Percentiles rank a stretch among this genome's conserved stretches.
phyloP scores from a whole-genome alignment of 2,329 filamentous ascomycete species.

The Clonostachys rosea region DNA sequence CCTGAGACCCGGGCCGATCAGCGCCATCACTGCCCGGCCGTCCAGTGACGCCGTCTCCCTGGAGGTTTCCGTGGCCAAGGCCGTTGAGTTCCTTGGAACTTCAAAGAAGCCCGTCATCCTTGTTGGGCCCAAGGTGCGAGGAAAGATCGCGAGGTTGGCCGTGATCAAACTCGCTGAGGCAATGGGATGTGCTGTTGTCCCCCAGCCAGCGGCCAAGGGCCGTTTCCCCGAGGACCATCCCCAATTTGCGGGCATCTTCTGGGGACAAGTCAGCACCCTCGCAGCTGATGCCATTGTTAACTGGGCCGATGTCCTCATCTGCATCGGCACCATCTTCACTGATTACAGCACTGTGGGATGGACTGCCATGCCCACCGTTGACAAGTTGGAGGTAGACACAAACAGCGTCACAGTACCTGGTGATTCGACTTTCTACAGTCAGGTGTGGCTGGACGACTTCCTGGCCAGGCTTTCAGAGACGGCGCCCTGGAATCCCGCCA shows the following conservation, averaged over 20 bases:
- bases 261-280: conserved; percentile 4
- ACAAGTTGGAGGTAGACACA: conserved; percentile 1
- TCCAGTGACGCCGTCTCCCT: neutral
- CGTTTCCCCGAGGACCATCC: conserved; percentile 5
- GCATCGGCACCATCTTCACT: conserved; percentile 3
- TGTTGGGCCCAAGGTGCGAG: conserved; percentile 4
- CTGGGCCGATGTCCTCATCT: conserved; percentile 3
- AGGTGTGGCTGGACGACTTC: conserved; percentile 3
- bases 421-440: conserved; percentile 1
- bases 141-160: conserved; percentile 1
- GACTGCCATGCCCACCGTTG: conserved; percentile 4
- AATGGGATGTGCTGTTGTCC: conserved; percentile 4
- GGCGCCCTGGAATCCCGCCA: conserved; percentile 3
- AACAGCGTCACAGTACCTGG: conserved; percentile 1
- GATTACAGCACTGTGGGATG: conserved; percentile 7
- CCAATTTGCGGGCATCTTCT: conserved; percentile 6
- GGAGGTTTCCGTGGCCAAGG: neutral
- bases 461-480: conserved; percentile 1
- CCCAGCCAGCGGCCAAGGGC: conserved; percentile 5
- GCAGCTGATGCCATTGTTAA: conserved; percentile 2
- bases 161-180: conserved; percentile 3
- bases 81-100: conserved; percentile 1
- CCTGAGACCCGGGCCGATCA: conserved; percentile 1
- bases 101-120: conserved; percentile 4
- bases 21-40: neutral